Percentiles rank a stretch among this genome's conserved stretches.
phyloP scores from a whole-genome alignment of 176 grass and related monocot species.

The Oropetium thomaeum region DNA sequence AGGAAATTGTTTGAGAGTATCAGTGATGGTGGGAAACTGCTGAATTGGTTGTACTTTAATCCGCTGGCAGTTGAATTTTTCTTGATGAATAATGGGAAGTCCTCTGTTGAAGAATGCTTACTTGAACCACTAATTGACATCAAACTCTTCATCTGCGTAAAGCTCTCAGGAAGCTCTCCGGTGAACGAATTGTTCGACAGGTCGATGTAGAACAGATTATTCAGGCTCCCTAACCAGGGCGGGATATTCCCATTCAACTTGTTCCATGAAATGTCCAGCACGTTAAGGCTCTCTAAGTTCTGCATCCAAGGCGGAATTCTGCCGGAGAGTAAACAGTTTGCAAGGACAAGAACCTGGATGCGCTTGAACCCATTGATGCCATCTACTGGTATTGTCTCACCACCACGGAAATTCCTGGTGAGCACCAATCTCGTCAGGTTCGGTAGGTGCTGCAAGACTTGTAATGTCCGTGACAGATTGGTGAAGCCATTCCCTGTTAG shows the following conservation, averaged over 20 bases:
- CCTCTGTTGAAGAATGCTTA: background rate
- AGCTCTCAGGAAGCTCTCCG: slow-evolving; percentile 51
- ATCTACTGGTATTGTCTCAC: slow-evolving; percentile 35
- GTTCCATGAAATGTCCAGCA: slow-evolving; percentile 78
- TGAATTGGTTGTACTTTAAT: slow-evolving; percentile 53
- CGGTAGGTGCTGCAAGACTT: slow-evolving; percentile 51
- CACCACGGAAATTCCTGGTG: slow-evolving; percentile 39
- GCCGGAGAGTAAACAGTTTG: slow-evolving; percentile 51
- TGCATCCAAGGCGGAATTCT: slow-evolving; percentile 45
- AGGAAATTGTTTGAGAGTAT: slow-evolving; percentile 41
- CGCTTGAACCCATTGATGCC: slow-evolving; percentile 45
- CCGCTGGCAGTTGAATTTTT: slow-evolving; percentile 31
- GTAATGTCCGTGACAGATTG: slow-evolving; percentile 41
- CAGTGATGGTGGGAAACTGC: slow-evolving; percentile 49
- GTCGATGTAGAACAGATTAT: slow-evolving; percentile 63
- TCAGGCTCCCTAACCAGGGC: slow-evolving; percentile 42
- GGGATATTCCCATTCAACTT: slow-evolving; percentile 50
- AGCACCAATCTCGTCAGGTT: slow-evolving; percentile 48
- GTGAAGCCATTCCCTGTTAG: slow-evolving; percentile 48
- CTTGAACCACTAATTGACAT: background rate
- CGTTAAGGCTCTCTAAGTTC: slow-evolving; percentile 15
- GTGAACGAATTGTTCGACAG: slow-evolving; percentile 58
- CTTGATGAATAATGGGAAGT: slow-evolving; percentile 38
- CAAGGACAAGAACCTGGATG: slow-evolving; percentile 46
- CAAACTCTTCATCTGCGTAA: slow-evolving; percentile 46